Evolutionary conservation across 2,329 filamentous ascomycete genomes (phyloP).

Genomic region (Bipolaris bicolor): DNA sequence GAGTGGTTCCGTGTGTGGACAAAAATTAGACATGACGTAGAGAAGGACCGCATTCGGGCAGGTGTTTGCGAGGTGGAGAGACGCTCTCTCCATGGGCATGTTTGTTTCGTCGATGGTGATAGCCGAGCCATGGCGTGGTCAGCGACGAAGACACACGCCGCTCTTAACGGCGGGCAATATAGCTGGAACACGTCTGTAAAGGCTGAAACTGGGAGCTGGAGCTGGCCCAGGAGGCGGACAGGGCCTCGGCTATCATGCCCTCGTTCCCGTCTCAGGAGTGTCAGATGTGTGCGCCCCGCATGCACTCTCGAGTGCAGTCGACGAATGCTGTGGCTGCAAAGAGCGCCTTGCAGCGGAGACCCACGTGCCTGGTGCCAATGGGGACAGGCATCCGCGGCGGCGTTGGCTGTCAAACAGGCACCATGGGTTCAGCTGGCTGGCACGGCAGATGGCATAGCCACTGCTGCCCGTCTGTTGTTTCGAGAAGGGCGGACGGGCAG

Average conservation of each 20-base stretch:
- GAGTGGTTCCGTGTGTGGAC: conserved; percentile 3
- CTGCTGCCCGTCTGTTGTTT: conserved; percentile 5
- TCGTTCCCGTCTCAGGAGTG: conserved; percentile 11
- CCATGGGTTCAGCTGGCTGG: not conserved
- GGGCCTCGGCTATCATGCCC: conserved; percentile 7
- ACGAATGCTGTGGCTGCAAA: conserved; percentile 14
- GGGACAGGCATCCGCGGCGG: conserved; percentile 8
- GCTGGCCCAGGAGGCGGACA: conserved; percentile 7
- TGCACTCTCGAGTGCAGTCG: conserved; percentile 10
- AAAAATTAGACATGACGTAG: conserved; percentile 12
- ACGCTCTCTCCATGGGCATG: not conserved
- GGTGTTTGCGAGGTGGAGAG: conserved; percentile 1
- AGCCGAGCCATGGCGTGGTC: conserved; percentile 3
- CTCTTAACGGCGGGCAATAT: conserved; percentile 12
- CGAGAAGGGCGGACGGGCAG: not conserved
- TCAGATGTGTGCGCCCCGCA: conserved; percentile 12
- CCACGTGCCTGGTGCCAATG: conserved; percentile 6
- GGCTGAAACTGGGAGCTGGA: conserved; percentile 9
- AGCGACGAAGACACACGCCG: conserved; percentile 2
- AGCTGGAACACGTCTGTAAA: conserved; percentile 10
- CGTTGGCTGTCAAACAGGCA: conserved; percentile 2
- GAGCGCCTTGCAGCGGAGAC: conserved; percentile 1
- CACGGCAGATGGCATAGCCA: conserved; percentile 1
- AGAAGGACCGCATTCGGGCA: conserved; percentile 7
- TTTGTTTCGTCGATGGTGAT: conserved; percentile 9